phyloP scores from a whole-genome alignment of 2,329 filamentous ascomycete species.

The Apiospora sp. region DNA sequence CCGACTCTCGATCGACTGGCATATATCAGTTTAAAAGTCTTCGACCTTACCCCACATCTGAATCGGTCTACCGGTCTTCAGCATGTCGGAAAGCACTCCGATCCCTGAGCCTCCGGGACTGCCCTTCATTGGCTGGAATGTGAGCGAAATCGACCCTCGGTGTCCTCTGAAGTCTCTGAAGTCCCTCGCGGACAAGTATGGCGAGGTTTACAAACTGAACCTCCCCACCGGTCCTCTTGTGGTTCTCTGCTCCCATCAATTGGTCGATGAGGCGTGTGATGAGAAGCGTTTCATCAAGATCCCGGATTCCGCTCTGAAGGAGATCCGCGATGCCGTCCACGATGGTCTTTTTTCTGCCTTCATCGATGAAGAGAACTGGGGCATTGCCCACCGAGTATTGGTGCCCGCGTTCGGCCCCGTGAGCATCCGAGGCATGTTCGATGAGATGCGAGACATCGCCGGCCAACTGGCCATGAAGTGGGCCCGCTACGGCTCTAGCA shows the following conservation, averaged over 20 bases:
- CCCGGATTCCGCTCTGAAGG: constrained; percentile 54
- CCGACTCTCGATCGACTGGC: not conserved
- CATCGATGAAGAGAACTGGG: constrained; percentile 66
- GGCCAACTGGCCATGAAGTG: constrained; percentile 73
- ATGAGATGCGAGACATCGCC: constrained; percentile 73
- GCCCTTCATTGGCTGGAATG: constrained; percentile 27
- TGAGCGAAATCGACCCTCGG: constrained; percentile 25
- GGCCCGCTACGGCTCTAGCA: constrained; percentile 65
- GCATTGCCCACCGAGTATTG: constrained; percentile 69
- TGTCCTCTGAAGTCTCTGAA: constrained; percentile 18
- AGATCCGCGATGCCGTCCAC: constrained; percentile 46
- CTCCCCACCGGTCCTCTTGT: constrained; percentile 20
- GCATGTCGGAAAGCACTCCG: constrained; percentile 21
- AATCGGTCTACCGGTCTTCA: not conserved
- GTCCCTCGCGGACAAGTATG: constrained; percentile 26
- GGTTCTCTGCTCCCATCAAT: constrained; percentile 27
- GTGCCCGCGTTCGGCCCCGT: constrained; percentile 76
- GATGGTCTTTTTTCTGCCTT: constrained; percentile 72
- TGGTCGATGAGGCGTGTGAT: constrained; percentile 70
- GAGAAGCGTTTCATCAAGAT: constrained; percentile 72
- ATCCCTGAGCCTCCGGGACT: constrained; percentile 26
- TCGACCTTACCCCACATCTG: not conserved
- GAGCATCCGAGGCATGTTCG: constrained; percentile 73
- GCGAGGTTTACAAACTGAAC: constrained; percentile 25
- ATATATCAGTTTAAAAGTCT: not conserved